Evolutionary conservation across 2,329 filamentous ascomycete genomes (phyloP), one percentile per base, ranked within the genome.

Genomic region (Fonsecaea pedrosoi): DNA sequence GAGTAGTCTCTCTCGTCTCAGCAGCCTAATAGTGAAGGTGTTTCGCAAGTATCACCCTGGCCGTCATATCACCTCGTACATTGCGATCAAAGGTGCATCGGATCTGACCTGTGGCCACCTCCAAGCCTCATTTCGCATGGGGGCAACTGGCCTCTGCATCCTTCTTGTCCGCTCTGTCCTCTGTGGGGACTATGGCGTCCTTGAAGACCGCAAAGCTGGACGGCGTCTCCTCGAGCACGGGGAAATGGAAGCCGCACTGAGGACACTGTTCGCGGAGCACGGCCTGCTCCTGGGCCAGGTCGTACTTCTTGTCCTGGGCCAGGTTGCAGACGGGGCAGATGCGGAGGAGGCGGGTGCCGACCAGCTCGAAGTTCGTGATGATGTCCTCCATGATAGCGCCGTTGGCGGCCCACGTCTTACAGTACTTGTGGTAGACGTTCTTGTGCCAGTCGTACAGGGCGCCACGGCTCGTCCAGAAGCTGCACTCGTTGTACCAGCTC

Each of bases 201-300:
- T 68, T 68, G 53, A 68, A 68, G 18, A 68, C 66, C 4, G 66
- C 66, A 62, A 68, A 68, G 38, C 66, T 68, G 10, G 66, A 68
- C 15, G 66, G 66, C 12, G 58, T 65, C 54, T 68, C 63, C 35
- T 66, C 66, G 25, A 68, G 42, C 12, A 66, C 37, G 13, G 63
- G 63, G 34, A 68, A 68, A 42, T 68, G 66, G 34, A 68, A 66
- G 1, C 50, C 58, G 37, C 66, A 68, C 38, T 68, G 40, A n/a
- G 66, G 63, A 50, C 63, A 66, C 53, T 66, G 62, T 37, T 66
- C 63, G 34, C 45, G 57, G 13, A 68, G 56, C 13, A 66, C 66
- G 10, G 63, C 66, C 66, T 68, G 66, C 58, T 66, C 66, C 54
- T 68, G 66, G 9, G 56, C 38, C 37, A 68, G 66, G 15, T 68